Evolutionary conservation across 352 stramenopile species (phyloP), one percentile per base, ranked within the genome.

Genomic region (Phytophthora parvispora): DNA sequence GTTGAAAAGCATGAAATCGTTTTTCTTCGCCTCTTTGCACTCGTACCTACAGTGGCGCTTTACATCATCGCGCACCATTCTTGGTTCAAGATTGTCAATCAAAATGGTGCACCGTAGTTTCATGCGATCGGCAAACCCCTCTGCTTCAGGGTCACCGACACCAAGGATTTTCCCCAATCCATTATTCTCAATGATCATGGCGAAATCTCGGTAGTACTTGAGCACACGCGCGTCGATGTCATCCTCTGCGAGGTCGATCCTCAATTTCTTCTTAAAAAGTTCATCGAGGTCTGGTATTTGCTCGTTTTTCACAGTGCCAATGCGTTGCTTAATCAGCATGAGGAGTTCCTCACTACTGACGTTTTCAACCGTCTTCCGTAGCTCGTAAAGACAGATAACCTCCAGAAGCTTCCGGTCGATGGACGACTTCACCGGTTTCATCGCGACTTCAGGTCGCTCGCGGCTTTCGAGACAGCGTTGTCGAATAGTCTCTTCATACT

Each of bases 161-260:
- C 55, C 55, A n/a, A 62, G 40, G 7, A 53, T 62, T 7, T 52
- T 22, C 4, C 25, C 42, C 2, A 62, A 20, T 0, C 55, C 55
- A 27, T 62, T 51, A 1, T 31, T 42, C 40, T 53, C n/a, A 20
- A 62, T 45, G 7, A 62, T 7, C 18, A 20, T 16, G 4, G 38
- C 25, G 20, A 62, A 62, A 12, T 62, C 40, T 7, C 40, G 40
- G 27, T 32, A 62, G n/a, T 53, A 62, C 18, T 52, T 52, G 8
- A 62, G n/a, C 9, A 53, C 55, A 18, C 55, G 18, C 10, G 55
- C 55, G 27, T 62, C 55, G 24, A 62, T 51, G 8, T 62, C 55
- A 18, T 42, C 25, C 25, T 62, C 55, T 1, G 22, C 6, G 16
- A 62, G 25, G 5, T 62, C 40, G n/a, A 62, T 36, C 15, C 53